Base-by-base conservation (phyloP, 2,329 filamentous ascomycete genomes). In the Calonectria henricotiae region DNA sequence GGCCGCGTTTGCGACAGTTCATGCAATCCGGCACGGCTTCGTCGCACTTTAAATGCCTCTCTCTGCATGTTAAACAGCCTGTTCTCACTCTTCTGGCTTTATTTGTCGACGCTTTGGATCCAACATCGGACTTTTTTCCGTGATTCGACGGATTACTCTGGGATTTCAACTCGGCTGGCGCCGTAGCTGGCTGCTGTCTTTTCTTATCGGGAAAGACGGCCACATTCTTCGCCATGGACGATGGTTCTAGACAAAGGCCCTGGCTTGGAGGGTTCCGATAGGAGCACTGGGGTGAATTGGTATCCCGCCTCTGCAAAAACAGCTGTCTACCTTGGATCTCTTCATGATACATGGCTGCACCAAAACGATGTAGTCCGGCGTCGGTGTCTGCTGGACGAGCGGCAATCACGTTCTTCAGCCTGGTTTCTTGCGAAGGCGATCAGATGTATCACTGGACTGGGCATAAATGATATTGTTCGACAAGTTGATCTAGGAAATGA, bases 41-140 rank as follows among this genome's bases (percentile, higher is more conserved):
- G 79, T 98, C 95, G 81, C 95, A 98, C 82, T 98, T 98, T 62
- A 98, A 85, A 85, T 98, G 95, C 55, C 95, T 87, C 81, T 97
- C 93, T 75, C 95, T 89, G 82, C 95, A 98, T 2, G 95, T 98
- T 74, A 98, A 84, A 80, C 95, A 98, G 43, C 95, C 95, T 3
- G 95, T 98, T 55, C 96, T 91, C 20, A 97, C 94, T 73, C 95
- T 88, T 83, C 92, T 96, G n/a, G 94, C 73, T 69, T 81, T 81
- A 1, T 68, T 64, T 27, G 71, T 65, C 15, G 71, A 68, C 13
- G 60, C 12, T 35, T 35, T 51, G 13, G 62, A 15, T 25, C 17
- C 27, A 3, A 23, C 43, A 20, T 17, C 5, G 3, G 65, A 5
- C 23, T 66, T 47, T 32, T 55, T 51, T 25, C 41, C 23, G 4